Conservation (phyloP, 1,284 basidiomycete genomes). For the Takashimella koratensis region DNA sequence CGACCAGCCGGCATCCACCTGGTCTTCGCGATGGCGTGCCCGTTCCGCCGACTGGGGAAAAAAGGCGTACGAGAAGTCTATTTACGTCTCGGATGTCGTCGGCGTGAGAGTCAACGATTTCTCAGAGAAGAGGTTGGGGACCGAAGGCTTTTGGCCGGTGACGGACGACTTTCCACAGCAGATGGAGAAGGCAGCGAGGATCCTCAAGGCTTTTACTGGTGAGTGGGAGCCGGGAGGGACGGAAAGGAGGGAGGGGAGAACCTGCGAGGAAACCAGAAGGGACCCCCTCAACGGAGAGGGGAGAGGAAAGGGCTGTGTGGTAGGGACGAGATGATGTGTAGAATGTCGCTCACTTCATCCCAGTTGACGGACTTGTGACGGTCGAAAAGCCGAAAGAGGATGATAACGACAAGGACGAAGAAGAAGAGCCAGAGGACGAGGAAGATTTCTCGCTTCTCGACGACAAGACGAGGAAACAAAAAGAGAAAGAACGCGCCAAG, state of each 20-base stretch:
- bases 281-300: no score
- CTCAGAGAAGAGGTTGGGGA: constrained; percentile 48
- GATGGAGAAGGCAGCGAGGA: constrained; percentile 54
- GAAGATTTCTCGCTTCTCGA: constrained; percentile 4
- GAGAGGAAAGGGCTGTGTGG: no score
- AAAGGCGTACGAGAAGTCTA: constrained; percentile 37
- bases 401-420: constrained; percentile 45
- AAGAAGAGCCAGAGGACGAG: constrained; percentile 52
- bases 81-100: constrained; percentile 38
- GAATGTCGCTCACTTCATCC: no score
- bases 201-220: constrained; percentile 52
- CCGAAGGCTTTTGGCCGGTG: constrained; percentile 55
- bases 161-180: constrained; percentile 53
- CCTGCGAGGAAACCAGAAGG: background rate
- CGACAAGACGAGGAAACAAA: constrained; percentile 1
- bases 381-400: constrained; percentile 2
- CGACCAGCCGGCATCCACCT: background rate
- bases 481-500: background rate
- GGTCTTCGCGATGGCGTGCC: background rate
- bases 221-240: constrained; percentile 17
- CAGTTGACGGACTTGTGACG: background rate
- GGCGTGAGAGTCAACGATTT: constrained; percentile 43
- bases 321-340: no score
- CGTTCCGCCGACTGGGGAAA: constrained; percentile 32
- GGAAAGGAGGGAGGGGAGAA: no score